phyloP scores from a whole-genome alignment of 257 asterid genomes.

The Marsdenia floribunda region DNA sequence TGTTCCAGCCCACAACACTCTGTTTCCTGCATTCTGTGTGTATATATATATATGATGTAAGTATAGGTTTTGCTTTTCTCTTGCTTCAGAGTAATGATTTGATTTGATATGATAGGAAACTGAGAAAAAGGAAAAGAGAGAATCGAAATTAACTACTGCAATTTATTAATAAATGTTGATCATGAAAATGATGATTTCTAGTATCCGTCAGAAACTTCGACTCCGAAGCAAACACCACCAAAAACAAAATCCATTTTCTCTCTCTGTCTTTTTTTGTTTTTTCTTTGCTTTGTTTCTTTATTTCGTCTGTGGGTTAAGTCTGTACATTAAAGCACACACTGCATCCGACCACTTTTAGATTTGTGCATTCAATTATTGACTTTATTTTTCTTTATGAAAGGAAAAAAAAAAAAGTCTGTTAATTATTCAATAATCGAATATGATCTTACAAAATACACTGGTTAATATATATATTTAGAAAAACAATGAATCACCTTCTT shows the following conservation, averaged over 20 bases:
- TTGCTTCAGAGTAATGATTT: slow-evolving; percentile 14
- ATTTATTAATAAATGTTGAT: not conserved
- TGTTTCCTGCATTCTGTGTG: not conserved
- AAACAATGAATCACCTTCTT: too few relatives aligned
- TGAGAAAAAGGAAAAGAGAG: not conserved
- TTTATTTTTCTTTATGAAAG: slow-evolving; percentile 1
- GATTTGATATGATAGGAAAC: not conserved
- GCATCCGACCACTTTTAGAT: slow-evolving; percentile 31
- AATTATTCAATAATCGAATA: not conserved
- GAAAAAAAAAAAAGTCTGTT: not conserved
- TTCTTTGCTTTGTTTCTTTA: slow-evolving; percentile 12
- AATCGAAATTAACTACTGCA: not conserved
- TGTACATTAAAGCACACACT: slow-evolving; percentile 40
- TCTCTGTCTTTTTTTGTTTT: too few relatives aligned
- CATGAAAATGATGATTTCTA: not conserved
- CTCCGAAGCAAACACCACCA: not conserved
- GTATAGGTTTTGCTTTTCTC: too few relatives aligned
- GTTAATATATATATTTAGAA: not conserved
- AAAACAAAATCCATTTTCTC: not conserved
- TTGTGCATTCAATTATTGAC: slow-evolving; percentile 45
- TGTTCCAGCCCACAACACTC: not conserved
- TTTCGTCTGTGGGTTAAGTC: slow-evolving; percentile 14
- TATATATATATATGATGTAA: not conserved
- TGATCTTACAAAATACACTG: too few relatives aligned
- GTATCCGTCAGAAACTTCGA: slow-evolving; percentile 9